Base-by-base conservation (phyloP, 305 asterid genomes). In the Lippia alba region DNA sequence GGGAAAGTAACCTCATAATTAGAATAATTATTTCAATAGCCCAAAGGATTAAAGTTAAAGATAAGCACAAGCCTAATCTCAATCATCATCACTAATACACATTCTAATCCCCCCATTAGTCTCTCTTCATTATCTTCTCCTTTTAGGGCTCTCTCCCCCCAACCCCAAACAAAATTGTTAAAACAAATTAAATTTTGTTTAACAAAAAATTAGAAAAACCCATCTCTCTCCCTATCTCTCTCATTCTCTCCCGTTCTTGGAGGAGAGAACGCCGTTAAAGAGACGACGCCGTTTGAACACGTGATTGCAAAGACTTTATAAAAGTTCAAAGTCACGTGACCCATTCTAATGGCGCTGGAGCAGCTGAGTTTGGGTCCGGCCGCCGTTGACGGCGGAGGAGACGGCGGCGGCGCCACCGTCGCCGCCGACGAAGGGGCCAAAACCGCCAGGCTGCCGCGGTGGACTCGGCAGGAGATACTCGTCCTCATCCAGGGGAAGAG, bases 401-500 rank as follows among this genome's bases (percentile, higher is more conserved):
- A 80, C 87, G 85, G 83, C 76, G 64, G 73, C 33, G 85, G 76
- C 56, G 54, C 64, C 61, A 78, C 61, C 64, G 54, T 11, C 58
- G 86, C 64, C 55, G 64, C 56, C 56, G 87, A 78, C 12, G 98
- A 89, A n/a, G 81, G 74, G 3, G 67, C 55, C 59, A 90, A 84
- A 54, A 72, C 87, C 4, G 87, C 89, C 0, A 80, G 97, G 59
- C 83, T 94, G 6, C 98, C 98, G 11, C 92, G 96, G 0, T 94
- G 97, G 97, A 94, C 97, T 0, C 69, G 94, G 61, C 96, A 91
- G 19, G 98, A 94, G 63, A 91, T 94, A 19, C 88, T 93, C 1
- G 96, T 89, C 9, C 94, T 93, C 54, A 86, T 93, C 44, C 96
- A 91, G 66, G 97, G 96, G 4, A 91, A 93, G 60, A 81, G 85